Evolutionary conservation across 108 stramenopile species (phyloP).

Genomic region (Cyclotella baltica): DNA sequence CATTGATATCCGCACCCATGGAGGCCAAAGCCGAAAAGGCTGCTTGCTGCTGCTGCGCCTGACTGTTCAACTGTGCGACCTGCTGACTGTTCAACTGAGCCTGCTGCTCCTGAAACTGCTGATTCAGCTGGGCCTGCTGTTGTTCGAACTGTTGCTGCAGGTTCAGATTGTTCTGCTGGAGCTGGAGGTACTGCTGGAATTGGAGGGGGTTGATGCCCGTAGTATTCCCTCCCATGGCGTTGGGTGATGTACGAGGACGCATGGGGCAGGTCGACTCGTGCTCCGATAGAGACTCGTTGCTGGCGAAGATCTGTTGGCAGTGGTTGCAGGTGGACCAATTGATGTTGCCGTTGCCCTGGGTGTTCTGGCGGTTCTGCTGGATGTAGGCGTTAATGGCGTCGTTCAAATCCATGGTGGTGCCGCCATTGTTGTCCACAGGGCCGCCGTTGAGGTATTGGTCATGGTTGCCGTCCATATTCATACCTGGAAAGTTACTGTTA

Average conservation of each 20-base stretch:
- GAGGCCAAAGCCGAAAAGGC: neutral
- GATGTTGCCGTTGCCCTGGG: neutral
- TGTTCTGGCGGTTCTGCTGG: slow-evolving; percentile 1
- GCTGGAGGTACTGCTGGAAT: slow-evolving; percentile 30
- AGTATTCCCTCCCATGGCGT: no score
- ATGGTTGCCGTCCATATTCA: neutral
- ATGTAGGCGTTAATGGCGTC: neutral
- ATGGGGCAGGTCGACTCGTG: slow-evolving; percentile 26
- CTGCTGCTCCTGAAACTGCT: slow-evolving; percentile 45
- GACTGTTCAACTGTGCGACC: no score
- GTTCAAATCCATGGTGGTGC: neutral
- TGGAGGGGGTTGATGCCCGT: slow-evolving; percentile 12
- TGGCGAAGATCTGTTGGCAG: slow-evolving; percentile 25
- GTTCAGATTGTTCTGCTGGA: slow-evolving; percentile 24
- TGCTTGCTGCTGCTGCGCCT: slow-evolving; percentile 30
- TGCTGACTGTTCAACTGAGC: slow-evolving; percentile 23
- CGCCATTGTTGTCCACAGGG: neutral
- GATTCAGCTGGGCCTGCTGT: slow-evolving; percentile 29
- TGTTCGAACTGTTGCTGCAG: slow-evolving; percentile 29
- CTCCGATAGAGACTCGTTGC: slow-evolving; percentile 5
- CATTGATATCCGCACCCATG: slow-evolving; percentile 11
- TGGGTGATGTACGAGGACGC: neutral
- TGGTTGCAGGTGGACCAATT: slow-evolving; percentile 19
- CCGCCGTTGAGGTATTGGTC: neutral
- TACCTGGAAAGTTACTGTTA: no score